phyloP scores from a whole-genome alignment of 139 green algal species.

The Volvox africanus region DNA sequence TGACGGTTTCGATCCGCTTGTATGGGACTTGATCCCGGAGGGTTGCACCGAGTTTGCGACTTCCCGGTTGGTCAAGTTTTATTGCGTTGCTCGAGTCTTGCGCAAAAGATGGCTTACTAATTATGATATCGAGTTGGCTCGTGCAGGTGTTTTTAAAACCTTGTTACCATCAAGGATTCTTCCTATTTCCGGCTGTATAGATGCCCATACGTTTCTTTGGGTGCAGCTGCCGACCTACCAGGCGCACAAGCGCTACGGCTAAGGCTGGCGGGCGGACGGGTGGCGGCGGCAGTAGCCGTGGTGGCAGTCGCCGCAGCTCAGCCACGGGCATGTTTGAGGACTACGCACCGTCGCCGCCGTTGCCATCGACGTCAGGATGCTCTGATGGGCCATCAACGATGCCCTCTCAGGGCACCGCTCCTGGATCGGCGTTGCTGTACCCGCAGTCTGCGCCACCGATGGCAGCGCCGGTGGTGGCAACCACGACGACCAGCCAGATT shows the following conservation, averaged over 20 bases:
- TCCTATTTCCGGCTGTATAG: no score
- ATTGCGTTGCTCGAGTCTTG: no score
- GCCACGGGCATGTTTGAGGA: neutral
- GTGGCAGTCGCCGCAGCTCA: neutral
- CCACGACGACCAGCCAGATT: neutral
- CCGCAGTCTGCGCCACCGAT: neutral
- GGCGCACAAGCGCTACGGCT: neutral
- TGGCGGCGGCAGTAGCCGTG: neutral
- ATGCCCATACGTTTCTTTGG: no score
- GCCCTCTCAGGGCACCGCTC: neutral
- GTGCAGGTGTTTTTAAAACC: no score
- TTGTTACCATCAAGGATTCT: no score
- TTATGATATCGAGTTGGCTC: no score
- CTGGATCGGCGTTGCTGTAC: neutral
- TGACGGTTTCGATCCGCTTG: no score
- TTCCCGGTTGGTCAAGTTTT: no score
- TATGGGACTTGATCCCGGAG: no score
- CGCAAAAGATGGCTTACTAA: no score
- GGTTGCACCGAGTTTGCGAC: no score
- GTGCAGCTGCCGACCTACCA: no score
- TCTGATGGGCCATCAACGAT: neutral
- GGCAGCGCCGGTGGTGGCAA: neutral
- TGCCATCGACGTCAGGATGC: constrained; percentile 14
- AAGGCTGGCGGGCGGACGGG: neutral
- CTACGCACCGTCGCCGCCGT: constrained; percentile 8